Percentiles rank a stretch among this genome's conserved stretches.
phyloP scores from a whole-genome alignment of 768 basidiomycete species.

The Leccinum pellstonianum region DNA sequence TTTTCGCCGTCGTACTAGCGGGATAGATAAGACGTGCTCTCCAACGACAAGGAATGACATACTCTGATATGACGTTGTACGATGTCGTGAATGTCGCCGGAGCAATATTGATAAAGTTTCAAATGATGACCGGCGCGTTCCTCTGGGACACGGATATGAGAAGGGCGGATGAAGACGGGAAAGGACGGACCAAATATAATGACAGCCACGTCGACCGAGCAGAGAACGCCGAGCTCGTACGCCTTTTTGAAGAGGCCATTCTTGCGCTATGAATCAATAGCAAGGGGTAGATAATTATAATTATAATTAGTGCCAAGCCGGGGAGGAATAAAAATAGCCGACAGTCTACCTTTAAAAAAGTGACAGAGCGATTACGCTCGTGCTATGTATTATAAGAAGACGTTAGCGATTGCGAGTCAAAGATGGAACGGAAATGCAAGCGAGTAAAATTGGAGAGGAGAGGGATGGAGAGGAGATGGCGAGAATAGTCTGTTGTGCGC shows the following conservation, averaged over 20 bases:
- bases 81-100: slow-evolving; percentile 65
- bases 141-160: slow-evolving; percentile 42
- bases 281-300: slow-evolving; percentile 16
- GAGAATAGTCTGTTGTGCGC: slow-evolving; percentile 20
- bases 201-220: slow-evolving; percentile 85
- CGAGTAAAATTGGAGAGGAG: slow-evolving; percentile 32
- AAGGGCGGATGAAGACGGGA: slow-evolving; percentile 4
- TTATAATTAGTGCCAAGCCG: slow-evolving; percentile 40
- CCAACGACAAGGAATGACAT: slow-evolving; percentile 2
- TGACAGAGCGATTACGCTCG: slow-evolving; percentile 88
- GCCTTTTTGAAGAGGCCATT: slow-evolving; percentile 91
- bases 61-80: slow-evolving; percentile 66
- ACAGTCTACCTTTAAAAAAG: slow-evolving; percentile 78
- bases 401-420: slow-evolving; percentile 33
- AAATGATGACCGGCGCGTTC: slow-evolving; percentile 76
- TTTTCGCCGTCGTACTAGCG: slow-evolving; percentile 51
- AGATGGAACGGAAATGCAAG: slow-evolving; percentile 28
- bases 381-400: slow-evolving; percentile 59
- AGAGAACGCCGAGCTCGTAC: slow-evolving; percentile 86
- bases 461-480: slow-evolving; percentile 12
- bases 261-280: slow-evolving; percentile 59
- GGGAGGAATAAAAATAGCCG: slow-evolving; percentile 59
- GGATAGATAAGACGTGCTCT: slow-evolving; percentile 13
- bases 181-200: slow-evolving; percentile 72
- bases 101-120: slow-evolving; percentile 83